A percentile compares a stretch with the other conserved stretches of the same genome.
phyloP scores from a whole-genome alignment of 305 asterid genomes.

The Solanum aculeatissimum region DNA sequence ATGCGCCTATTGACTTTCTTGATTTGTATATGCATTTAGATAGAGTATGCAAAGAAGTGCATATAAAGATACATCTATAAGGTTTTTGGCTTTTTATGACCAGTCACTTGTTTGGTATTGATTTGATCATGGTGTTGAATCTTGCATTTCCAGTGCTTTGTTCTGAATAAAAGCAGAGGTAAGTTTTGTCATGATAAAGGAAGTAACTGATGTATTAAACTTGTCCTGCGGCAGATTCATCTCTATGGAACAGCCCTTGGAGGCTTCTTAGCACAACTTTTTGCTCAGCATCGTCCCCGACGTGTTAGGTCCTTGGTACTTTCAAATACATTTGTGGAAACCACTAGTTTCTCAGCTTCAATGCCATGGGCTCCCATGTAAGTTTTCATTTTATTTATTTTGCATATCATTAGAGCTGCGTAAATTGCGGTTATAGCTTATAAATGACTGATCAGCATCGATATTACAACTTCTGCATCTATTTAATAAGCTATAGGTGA shows the following conservation, averaged over 20 bases:
- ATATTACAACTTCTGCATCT: background rate
- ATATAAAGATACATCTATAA: background rate
- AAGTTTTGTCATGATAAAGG: background rate
- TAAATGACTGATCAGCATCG: background rate
- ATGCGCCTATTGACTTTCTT: background rate
- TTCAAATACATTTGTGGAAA: constrained; percentile 88
- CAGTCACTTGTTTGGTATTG: background rate
- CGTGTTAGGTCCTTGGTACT: constrained; percentile 87
- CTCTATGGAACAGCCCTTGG: constrained; percentile 94
- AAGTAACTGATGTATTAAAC: background rate
- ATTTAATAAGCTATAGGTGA: background rate
- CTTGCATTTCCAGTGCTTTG: background rate
- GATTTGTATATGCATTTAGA: background rate
- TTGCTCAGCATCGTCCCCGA: constrained; percentile 94
- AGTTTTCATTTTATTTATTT: constrained; percentile 11
- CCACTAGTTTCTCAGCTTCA: constrained; percentile 72
- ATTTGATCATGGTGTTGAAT: background rate
- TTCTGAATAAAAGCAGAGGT: background rate
- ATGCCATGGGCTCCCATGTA: constrained; percentile 99
- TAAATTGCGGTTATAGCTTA: background rate
- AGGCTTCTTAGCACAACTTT: constrained; percentile 94
- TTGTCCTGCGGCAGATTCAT: constrained; percentile 51
- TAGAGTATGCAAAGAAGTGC: background rate
- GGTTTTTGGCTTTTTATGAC: background rate
- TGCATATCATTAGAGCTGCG: background rate